These are phyloP conservation scores for Manihot esculenta DNA, from an alignment of 441 rosid species.

Conservation along the genomic window DNA sequence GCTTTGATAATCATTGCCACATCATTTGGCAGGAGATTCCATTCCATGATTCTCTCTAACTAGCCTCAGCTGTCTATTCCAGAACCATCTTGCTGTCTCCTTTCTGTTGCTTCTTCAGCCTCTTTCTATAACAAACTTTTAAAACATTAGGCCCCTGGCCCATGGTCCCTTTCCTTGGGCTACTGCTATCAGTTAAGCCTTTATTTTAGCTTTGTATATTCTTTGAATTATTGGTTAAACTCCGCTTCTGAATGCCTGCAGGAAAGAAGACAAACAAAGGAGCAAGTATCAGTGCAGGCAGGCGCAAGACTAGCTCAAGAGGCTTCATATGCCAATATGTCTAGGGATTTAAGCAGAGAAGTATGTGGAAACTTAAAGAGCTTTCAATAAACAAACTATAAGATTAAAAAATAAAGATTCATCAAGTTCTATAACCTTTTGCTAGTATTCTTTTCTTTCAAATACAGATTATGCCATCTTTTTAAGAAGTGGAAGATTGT, in stretches of 20 bases:
- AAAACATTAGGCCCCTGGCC: no score
- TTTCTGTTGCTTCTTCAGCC: no score
- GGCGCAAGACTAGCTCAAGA: slow-evolving; percentile 62
- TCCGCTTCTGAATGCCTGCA: slow-evolving; percentile 29
- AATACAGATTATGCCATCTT: not conserved
- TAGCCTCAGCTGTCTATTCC: no score
- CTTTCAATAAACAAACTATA: not conserved
- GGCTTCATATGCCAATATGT: slow-evolving; percentile 62
- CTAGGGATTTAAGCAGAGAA: slow-evolving; percentile 61
- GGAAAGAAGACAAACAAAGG: slow-evolving; percentile 69
- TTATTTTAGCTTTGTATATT: not conserved
- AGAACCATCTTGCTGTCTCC: no score
- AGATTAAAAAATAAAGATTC: not conserved
- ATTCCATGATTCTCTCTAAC: no score
- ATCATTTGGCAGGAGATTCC: no score
- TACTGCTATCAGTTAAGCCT: no score
- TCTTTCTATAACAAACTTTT: no score
- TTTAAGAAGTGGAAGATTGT: not conserved
- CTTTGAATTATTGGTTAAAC: slow-evolving; percentile 10
- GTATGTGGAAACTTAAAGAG: slow-evolving; percentile 35
- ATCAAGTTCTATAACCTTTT: not conserved
- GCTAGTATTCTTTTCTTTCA: not conserved
- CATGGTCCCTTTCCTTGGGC: no score
- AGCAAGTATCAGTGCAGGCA: slow-evolving; percentile 47
- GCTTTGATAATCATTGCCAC: no score